A percentile compares a stretch with the other conserved stretches of the same genome.
phyloP scores from a whole-genome alignment of 176 grass and related monocot genomes.

The Olyra latifolia region DNA sequence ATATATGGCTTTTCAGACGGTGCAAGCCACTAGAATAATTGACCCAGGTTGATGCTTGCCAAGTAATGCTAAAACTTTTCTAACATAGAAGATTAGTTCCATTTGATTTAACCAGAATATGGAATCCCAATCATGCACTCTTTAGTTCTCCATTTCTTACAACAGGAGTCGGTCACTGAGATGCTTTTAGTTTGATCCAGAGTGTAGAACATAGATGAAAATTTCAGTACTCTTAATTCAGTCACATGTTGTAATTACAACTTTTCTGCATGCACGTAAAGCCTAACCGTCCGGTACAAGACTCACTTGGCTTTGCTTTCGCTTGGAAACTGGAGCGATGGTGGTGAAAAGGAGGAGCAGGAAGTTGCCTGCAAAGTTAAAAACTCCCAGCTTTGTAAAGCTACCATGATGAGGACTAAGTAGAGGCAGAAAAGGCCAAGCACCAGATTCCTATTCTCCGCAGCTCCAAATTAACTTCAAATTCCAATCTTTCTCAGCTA shows the following conservation, averaged over 20 bases:
- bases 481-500: not conserved
- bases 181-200: conserved; percentile 45
- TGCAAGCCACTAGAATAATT: conserved; percentile 22
- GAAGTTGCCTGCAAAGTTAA: conserved; percentile 33
- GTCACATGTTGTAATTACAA: conserved; percentile 29
- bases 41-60: conserved; percentile 46
- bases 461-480: not conserved
- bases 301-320: conserved; percentile 12
- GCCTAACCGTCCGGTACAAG: conserved; percentile 15
- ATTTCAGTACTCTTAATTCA: conserved; percentile 15
- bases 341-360: conserved; percentile 33
- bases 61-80: conserved; percentile 29
- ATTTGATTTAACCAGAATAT: conserved; percentile 24
- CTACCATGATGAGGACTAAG: conserved; percentile 28
- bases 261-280: not conserved
- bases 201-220: not conserved
- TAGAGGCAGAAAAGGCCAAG: conserved; percentile 14
- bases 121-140: conserved; percentile 21
- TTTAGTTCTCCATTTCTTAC: conserved; percentile 21
- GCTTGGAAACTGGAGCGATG: conserved; percentile 11
- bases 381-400: conserved; percentile 37
- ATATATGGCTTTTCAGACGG: conserved; percentile 36
- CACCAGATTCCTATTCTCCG: conserved; percentile 7
- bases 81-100: conserved; percentile 4
- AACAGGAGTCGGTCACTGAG: conserved; percentile 20